These are phyloP conservation scores for Globisporangium canariense DNA, from an alignment of 352 stramenopile genomes.

Conservation along the genomic window DNA sequence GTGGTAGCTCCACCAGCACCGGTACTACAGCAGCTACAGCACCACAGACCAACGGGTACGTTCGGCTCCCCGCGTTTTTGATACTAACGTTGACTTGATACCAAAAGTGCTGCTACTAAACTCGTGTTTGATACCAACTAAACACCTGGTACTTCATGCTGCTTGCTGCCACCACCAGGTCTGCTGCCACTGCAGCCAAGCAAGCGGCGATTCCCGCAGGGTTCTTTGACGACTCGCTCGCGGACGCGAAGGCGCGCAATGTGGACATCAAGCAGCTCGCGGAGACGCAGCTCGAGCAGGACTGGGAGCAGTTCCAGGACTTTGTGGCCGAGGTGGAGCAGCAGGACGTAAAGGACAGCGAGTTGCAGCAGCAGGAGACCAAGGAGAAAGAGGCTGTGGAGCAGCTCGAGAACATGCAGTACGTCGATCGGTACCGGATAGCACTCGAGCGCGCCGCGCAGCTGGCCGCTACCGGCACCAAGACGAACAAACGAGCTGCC, in stretches of 20 bases:
- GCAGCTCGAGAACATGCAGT: slow-evolving; percentile 66
- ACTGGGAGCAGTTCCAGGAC: slow-evolving; percentile 62
- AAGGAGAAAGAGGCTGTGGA: slow-evolving; percentile 47
- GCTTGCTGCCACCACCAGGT: background rate
- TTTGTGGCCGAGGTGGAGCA: slow-evolving; percentile 59
- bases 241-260: slow-evolving; percentile 44
- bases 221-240: slow-evolving; percentile 53
- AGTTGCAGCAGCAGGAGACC: slow-evolving; percentile 31
- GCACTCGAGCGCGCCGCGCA: slow-evolving; percentile 35
- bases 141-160: background rate
- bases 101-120: background rate
- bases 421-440: slow-evolving; percentile 58
- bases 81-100: background rate
- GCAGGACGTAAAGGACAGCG: slow-evolving; percentile 29
- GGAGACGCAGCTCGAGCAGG: slow-evolving; percentile 35
- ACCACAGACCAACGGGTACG: background rate
- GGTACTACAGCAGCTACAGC: background rate
- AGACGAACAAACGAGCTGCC: slow-evolving; percentile 19
- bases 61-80: background rate
- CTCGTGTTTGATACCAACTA: background rate
- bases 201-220: slow-evolving; percentile 25
- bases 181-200: background rate
- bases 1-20: background rate
- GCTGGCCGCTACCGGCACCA: slow-evolving; percentile 16
- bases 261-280: slow-evolving; percentile 45